phyloP scores from a whole-genome alignment of 495 filamentous ascomycete genomes.

The Xylaria flabelliformis region DNA sequence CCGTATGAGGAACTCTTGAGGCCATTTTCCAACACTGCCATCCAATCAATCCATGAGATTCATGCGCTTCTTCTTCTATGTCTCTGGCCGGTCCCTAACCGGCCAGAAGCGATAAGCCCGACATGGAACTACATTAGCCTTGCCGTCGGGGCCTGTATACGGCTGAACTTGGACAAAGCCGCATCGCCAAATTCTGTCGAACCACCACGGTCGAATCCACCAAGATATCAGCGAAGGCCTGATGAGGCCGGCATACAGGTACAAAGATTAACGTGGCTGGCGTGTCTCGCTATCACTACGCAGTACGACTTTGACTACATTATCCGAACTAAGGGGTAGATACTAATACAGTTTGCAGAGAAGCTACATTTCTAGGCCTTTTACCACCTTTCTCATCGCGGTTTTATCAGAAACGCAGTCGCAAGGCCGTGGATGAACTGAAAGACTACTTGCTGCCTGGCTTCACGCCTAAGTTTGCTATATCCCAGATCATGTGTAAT shows the following conservation, averaged over 20 bases:
- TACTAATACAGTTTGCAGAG: slow-evolving; percentile 6
- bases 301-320: slow-evolving; percentile 6
- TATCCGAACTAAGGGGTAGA: not conserved
- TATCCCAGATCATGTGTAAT: slow-evolving; percentile 8
- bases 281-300: slow-evolving; percentile 12
- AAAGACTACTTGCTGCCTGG: not conserved
- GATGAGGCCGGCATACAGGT: slow-evolving; percentile 2
- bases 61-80: slow-evolving; percentile 19
- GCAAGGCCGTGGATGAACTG: slow-evolving; percentile 3
- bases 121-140: slow-evolving; percentile 24
- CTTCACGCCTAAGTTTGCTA: slow-evolving; percentile 13
- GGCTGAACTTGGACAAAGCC: slow-evolving; percentile 19
- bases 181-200: not conserved
- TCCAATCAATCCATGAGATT: slow-evolving; percentile 21
- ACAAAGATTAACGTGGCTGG: slow-evolving; percentile 17
- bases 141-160: slow-evolving; percentile 15
- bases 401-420: slow-evolving; percentile 9
- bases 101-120: slow-evolving; percentile 4
- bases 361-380: slow-evolving; percentile 20
- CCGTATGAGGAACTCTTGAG: slow-evolving; percentile 7
- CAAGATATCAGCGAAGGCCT: not conserved
- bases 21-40: slow-evolving; percentile 14
- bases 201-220: not conserved
- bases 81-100: slow-evolving; percentile 16
- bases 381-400: slow-evolving; percentile 17